Evolutionary conservation across 305 asterid genomes (phyloP).

Genomic region (Fraxinus latifolia): DNA sequence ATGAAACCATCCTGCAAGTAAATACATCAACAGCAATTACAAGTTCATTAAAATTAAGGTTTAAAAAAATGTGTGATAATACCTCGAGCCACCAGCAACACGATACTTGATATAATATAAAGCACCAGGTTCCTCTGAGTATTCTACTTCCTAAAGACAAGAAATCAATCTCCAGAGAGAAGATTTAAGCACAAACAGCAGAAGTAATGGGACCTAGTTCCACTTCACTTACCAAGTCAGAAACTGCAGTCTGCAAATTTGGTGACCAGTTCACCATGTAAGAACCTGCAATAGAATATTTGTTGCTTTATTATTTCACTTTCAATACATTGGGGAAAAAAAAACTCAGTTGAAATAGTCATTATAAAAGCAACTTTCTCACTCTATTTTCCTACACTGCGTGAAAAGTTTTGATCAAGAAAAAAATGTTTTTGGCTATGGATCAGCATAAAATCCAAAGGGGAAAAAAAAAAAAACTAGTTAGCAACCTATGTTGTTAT

Average conservation of each 20-base stretch:
- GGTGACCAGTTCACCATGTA: slow-evolving; percentile 99
- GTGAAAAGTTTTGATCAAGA: slow-evolving; percentile 13
- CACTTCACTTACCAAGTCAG: slow-evolving; percentile 72
- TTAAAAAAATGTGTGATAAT: slow-evolving; percentile 20
- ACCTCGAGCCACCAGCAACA: slow-evolving; percentile 99
- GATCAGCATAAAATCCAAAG: slow-evolving; percentile 7
- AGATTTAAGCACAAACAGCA: slow-evolving; percentile 1
- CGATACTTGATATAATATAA: slow-evolving; percentile 93
- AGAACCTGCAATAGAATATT: slow-evolving; percentile 61
- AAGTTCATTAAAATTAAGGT: slow-evolving; percentile 1
- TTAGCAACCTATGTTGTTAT: neutral
- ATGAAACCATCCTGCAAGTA: slow-evolving; percentile 3
- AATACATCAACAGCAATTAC: slow-evolving; percentile 7
- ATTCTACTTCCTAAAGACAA: slow-evolving; percentile 79
- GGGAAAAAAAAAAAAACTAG: neutral
- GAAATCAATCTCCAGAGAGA: neutral
- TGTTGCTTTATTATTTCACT: slow-evolving; percentile 19
- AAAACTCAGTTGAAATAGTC: neutral
- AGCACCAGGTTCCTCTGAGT: slow-evolving; percentile 89
- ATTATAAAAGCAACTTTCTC: neutral
- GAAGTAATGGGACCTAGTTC: slow-evolving; percentile 6
- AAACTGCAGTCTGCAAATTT: slow-evolving; percentile 96
- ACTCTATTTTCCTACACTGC: neutral
- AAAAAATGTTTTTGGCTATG: neutral
- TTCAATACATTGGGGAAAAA: neutral